Evolutionary conservation across 192 early-diverging fungal species (phyloP).

Genomic region (Mycoemilia scoparia): DNA sequence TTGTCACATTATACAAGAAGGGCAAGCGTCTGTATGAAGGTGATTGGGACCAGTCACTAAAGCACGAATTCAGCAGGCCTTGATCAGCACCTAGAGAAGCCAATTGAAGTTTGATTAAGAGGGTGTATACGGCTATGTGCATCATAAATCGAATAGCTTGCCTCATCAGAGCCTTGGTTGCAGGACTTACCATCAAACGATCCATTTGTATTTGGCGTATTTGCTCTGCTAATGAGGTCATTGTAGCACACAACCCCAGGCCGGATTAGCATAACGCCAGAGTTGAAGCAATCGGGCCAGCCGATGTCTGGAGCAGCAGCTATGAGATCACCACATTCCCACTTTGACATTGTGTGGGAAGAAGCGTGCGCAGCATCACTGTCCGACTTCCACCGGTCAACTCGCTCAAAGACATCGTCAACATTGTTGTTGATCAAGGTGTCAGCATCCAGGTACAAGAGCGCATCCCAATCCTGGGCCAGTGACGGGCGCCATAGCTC

Average conservation of each 20-base stretch:
- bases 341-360: conserved; percentile 12
- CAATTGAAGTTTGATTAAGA: neutral
- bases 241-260: conserved; percentile 40
- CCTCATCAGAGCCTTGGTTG: neutral
- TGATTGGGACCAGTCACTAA: conserved; percentile 50
- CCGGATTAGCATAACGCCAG: conserved; percentile 61
- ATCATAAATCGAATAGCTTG: too few relatives aligned
- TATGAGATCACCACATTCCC: conserved; percentile 34
- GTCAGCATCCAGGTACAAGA: conserved; percentile 78
- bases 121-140: too few relatives aligned
- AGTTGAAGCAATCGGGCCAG: conserved; percentile 97
- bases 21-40: conserved; percentile 49
- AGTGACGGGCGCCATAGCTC: conserved; percentile 62
- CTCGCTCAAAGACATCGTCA: conserved; percentile 58
- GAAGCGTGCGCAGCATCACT: too few relatives aligned
- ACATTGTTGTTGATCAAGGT: conserved; percentile 66
- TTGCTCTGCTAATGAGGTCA: conserved; percentile 26
- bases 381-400: conserved; percentile 11
- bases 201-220: conserved; percentile 31
- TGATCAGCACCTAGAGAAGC: conserved; percentile 70
- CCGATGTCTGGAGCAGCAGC: conserved; percentile 83
- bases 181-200: conserved; percentile 64
- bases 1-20: conserved; percentile 64
- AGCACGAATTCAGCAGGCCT: conserved; percentile 79
- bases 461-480: conserved; percentile 39